phyloP scores from a whole-genome alignment of 169 alveolate species.

The Theileria equi region DNA sequence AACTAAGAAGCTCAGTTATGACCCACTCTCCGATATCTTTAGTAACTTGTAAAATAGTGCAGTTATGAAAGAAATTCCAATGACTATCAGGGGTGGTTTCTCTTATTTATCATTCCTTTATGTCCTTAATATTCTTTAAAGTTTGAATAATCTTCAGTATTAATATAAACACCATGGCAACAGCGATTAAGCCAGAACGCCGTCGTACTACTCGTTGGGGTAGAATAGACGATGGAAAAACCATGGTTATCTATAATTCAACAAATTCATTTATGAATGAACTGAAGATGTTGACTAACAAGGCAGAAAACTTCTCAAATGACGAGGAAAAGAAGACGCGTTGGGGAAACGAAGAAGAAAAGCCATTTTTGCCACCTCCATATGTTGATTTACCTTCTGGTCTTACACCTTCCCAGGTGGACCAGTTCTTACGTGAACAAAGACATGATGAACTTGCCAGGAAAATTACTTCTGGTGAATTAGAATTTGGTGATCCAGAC shows the following conservation, averaged over 20 bases:
- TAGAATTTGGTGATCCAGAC: constrained; percentile 87
- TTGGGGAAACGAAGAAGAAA: constrained; percentile 78
- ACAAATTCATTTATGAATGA: constrained; percentile 57
- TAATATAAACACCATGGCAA: constrained; percentile 5
- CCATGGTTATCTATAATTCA: constrained; percentile 53
- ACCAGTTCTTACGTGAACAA: constrained; percentile 88
- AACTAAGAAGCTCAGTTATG: no score
- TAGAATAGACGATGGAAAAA: constrained; percentile 60
- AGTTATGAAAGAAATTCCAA: background rate
- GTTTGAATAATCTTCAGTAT: background rate
- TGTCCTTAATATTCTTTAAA: background rate
- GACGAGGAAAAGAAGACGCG: constrained; percentile 41
- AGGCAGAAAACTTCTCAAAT: constrained; percentile 41
- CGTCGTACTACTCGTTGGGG: constrained; percentile 65
- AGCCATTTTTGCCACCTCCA: constrained; percentile 86
- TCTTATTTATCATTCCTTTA: background rate
- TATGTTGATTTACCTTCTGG: constrained; percentile 88
- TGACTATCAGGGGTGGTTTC: background rate
- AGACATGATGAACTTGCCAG: constrained; percentile 84
- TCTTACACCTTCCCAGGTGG: constrained; percentile 80
- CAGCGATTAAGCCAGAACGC: constrained; percentile 4
- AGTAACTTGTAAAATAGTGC: background rate
- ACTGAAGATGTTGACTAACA: constrained; percentile 59
- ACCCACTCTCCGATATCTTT: background rate
- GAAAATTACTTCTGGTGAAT: constrained; percentile 79